Conservation (phyloP, 495 filamentous ascomycete species). For the Aspergillus sparsus region DNA sequence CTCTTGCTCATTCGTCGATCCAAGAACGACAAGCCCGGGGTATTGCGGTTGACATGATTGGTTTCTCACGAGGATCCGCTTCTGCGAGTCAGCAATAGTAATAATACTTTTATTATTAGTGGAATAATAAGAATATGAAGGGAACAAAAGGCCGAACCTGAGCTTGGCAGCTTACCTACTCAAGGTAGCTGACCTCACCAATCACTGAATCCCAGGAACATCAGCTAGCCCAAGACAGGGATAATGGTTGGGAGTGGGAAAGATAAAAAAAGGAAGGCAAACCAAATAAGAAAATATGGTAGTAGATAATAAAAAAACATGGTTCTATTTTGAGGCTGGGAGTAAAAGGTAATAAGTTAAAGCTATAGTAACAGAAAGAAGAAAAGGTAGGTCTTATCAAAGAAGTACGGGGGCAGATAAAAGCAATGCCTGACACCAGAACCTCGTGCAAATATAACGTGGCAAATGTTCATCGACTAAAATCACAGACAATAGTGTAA, state of each 20-base stretch:
- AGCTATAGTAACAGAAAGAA: constrained; percentile 22
- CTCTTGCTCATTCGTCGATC: constrained; percentile 15
- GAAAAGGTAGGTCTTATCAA: constrained; percentile 12
- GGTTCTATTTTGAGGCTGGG: constrained; percentile 21
- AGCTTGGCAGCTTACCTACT: too few relatives aligned
- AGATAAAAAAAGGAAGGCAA: constrained; percentile 21
- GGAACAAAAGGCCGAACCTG: too few relatives aligned
- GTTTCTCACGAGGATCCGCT: constrained; percentile 6
- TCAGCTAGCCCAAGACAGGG: background rate
- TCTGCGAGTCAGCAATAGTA: constrained; percentile 2
- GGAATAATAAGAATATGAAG: too few relatives aligned
- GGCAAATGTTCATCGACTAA: constrained; percentile 30
- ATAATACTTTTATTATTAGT: too few relatives aligned
- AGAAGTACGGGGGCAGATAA: constrained; percentile 8
- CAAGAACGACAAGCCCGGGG: constrained; percentile 6
- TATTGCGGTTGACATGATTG: constrained; percentile 12
- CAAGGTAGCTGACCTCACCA: too few relatives aligned
- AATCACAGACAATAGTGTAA: constrained; percentile 33
- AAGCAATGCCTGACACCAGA: constrained; percentile 36
- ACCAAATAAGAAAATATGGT: constrained; percentile 18
- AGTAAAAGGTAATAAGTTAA: constrained; percentile 18
- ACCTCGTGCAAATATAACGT: constrained; percentile 31
- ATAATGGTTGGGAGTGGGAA: background rate
- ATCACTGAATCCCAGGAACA: background rate
- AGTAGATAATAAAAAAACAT: constrained; percentile 11